Base-by-base conservation (phyloP, 2,329 filamentous ascomycete genomes). In the Fusarium vanettenii region DNA sequence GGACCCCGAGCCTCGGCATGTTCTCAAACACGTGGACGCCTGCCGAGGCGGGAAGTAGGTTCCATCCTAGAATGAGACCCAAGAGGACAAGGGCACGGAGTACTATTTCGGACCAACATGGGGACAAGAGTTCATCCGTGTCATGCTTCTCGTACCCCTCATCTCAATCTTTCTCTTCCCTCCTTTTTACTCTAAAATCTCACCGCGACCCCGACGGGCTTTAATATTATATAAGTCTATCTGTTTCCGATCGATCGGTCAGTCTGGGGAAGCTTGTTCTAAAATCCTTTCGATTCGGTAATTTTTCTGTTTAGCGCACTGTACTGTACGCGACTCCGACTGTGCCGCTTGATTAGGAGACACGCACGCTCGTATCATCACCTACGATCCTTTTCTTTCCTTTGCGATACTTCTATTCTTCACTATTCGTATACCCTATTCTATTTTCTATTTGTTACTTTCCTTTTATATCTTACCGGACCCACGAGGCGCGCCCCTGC, bases 1-100 rank as follows among this genome's bases (percentile, higher is more conserved):
- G 37, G 48, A 62, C 14, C 62, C 64, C 63, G 68, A 75, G 72
- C 72, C 72, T 74, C 72, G 72, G 72, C 55, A 67, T 37, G 52
- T 50, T 50, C 73, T 33, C 13, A 35, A 70, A 61, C 69, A 74
- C 55, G 72, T 75, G 62, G 62, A 67, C 45, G 50, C 67, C 67
- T 69, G 68, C 68, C 63, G 68, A 65, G 65, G 61, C 55, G 68
- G 57, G 45, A 43, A 50, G 25, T n/a, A 20, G 8, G 13, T 39
- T 13, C 25, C 25, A n/a, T 50, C 45, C 45, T 25, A 50, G 45
- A 25, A 50, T 52, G 48, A 52, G 25, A 52, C 48, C 48, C 25
- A 52, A 29, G 22, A 31, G 20, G 22, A 43, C 41, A 25, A 45
- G 43, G 43, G 20, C 20, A 45, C 43, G 22, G 22, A 22, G 43